Percentiles rank a stretch among this genome's conserved stretches.
These are phyloP conservation scores for Plasmodium adleri DNA, from an alignment of 169 alveolate species.

Conservation along the genomic window DNA sequence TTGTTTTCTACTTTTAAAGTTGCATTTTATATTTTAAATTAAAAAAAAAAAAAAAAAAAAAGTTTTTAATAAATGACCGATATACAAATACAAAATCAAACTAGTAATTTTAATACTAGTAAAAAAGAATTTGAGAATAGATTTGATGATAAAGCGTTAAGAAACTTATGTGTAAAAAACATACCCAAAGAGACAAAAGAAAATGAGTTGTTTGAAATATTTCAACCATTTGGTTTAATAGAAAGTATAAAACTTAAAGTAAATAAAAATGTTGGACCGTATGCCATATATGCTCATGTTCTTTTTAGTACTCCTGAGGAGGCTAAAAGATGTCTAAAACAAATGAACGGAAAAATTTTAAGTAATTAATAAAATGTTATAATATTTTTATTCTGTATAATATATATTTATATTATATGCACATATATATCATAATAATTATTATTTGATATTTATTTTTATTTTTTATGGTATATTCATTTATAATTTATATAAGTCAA, in stretches of 20 bases:
- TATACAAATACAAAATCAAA: conserved; percentile 71
- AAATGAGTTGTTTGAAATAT: conserved; percentile 70
- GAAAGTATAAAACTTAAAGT: conserved; percentile 77
- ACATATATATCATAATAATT: not conserved
- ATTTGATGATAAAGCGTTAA: conserved; percentile 61
- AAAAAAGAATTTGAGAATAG: conserved; percentile 67
- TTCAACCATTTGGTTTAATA: conserved; percentile 65
- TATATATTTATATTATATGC: not conserved
- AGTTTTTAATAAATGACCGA: conserved; percentile 65
- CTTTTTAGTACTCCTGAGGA: conserved; percentile 76
- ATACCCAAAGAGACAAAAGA: conserved; percentile 74
- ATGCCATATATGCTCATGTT: conserved; percentile 76
- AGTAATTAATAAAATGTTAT: conserved; percentile 20
- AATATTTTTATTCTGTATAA: not conserved
- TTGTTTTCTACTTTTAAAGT: conserved; percentile 21
- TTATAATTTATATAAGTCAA: not conserved
- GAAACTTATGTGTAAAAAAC: conserved; percentile 74
- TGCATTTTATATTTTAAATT: conserved; percentile 2
- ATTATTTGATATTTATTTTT: not conserved
- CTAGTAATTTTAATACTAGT: conserved; percentile 64
- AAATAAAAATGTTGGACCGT: conserved; percentile 71
- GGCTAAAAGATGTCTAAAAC: conserved; percentile 76
- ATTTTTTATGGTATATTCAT: not conserved
- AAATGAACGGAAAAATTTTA: conserved; percentile 73
- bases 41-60: not conserved